These are phyloP conservation scores for Triticum monococcum DNA, from an alignment of 176 grass and related monocot genomes.

Conservation along the genomic window DNA sequence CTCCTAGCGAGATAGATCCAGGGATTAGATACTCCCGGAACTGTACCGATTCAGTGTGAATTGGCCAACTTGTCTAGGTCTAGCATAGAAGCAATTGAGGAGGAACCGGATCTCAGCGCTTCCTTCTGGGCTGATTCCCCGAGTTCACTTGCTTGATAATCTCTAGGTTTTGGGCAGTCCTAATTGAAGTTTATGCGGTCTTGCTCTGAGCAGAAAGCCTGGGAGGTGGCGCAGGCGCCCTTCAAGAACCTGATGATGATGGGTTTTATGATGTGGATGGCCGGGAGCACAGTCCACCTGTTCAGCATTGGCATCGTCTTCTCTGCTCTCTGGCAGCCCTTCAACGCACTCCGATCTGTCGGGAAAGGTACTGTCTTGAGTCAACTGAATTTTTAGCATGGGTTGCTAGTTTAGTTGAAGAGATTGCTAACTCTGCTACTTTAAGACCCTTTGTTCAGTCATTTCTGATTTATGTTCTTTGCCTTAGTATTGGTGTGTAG, in stretches of 20 bases:
- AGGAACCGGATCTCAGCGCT: background rate
- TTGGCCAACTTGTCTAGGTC: background rate
- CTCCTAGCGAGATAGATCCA: conserved; percentile 12
- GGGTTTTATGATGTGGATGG: conserved; percentile 99
- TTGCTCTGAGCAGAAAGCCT: conserved; percentile 74
- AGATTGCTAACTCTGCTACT: background rate
- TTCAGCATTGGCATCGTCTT: conserved; percentile 99
- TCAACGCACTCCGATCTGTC: conserved; percentile 73
- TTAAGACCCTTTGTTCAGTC: background rate
- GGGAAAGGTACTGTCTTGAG: conserved; percentile 62
- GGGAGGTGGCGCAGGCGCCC: conserved; percentile 92
- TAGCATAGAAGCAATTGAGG: background rate
- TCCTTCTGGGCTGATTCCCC: background rate
- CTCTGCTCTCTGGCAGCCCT: conserved; percentile 86
- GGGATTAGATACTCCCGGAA: background rate
- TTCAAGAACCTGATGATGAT: conserved; percentile 99
- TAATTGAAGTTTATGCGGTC: conserved; percentile 1
- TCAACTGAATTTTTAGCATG: background rate
- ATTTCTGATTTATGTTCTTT: background rate
- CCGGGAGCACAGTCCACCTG: conserved; percentile 88
- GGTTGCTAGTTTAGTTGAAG: background rate
- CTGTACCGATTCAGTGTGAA: background rate
- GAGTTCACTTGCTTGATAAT: background rate
- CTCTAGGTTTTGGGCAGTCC: conserved; percentile 9
- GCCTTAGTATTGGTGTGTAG: background rate